Base-by-base conservation (phyloP, 495 filamentous ascomycete species). In the Trichoderma reesei region DNA sequence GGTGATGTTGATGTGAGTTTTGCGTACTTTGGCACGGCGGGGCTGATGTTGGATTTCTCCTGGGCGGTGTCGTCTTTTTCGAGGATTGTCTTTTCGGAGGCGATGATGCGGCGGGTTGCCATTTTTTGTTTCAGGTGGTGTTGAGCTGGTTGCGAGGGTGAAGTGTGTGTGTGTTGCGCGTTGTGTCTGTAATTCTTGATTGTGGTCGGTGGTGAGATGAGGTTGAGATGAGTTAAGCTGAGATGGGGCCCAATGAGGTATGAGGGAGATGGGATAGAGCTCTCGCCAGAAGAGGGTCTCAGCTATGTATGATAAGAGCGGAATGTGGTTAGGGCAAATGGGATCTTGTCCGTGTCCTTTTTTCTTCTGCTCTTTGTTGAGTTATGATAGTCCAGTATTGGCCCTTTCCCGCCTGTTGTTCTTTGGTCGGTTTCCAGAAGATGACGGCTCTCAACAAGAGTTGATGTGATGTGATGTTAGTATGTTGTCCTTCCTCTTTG, bases 1-100 rank as follows among this genome's bases (percentile, higher is more conserved):
- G 41, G n/a, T 11, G 1, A 11, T 10, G 41, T 44, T 3, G n/a
- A 16, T 14, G 5, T 48, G n/a, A 48, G 54, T 18, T 67, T 14
- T 60, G 81, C 85, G 73, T 77, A 92, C 89, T 80, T 79, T 42
- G 90, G 89, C 41, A 95, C 89, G 41, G 86, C 88, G 54, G 89
- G 85, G 16, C 87, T 65, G 63, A 79, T 82, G 72, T 75, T 76
- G 46, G 79, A 80, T 61, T 79, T 79, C 65, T 78, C 73, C 9
- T 64, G 61, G n/a, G 71, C 64, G 34, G 69, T 70, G 68, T 84
- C 82, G 70, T 83, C 81, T 68, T 82, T 80, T 63, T 83, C 79
- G 42, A 82, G 75, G 60, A 78, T 66, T 64, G 74, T 76, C 70
- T 82, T 84, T 68, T 84, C 83, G 9, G 75, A 74, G 20, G 80